phyloP scores from a whole-genome alignment of 2,329 filamentous ascomycete genomes.

The Monosporascus sp. region DNA sequence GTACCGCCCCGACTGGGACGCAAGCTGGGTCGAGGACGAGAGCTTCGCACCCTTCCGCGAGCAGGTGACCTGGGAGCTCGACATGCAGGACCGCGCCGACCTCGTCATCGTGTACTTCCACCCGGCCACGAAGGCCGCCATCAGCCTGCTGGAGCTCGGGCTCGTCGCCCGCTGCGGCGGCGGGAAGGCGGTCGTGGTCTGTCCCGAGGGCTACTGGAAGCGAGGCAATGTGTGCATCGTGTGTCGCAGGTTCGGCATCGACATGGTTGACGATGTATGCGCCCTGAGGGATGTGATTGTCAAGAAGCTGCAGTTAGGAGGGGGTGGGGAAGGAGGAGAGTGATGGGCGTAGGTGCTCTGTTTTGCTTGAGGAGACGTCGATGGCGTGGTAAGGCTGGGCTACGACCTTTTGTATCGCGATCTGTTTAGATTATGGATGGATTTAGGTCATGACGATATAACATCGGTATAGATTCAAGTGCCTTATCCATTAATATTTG shows the following conservation, averaged over 20 bases:
- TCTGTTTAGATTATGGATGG: too few relatives aligned
- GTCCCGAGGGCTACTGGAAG: conserved; percentile 47
- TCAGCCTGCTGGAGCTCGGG: conserved; percentile 57
- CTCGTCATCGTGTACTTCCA: conserved; percentile 55
- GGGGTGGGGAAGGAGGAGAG: not conserved
- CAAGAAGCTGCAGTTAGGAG: conserved; percentile 18
- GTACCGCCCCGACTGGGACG: conserved; percentile 50
- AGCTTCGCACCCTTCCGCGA: conserved; percentile 39
- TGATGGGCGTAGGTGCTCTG: not conserved
- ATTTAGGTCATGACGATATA: too few relatives aligned
- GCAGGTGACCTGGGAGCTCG: conserved; percentile 56
- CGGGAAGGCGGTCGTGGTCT: conserved; percentile 47
- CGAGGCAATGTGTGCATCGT: conserved; percentile 56
- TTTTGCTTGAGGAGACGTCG: too few relatives aligned
- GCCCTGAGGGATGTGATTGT: conserved; percentile 33
- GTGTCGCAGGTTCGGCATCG: conserved; percentile 42
- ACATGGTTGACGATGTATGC: conserved; percentile 35
- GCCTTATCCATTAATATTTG: too few relatives aligned
- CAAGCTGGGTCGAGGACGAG: conserved; percentile 44
- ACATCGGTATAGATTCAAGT: too few relatives aligned
- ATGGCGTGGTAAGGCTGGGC: too few relatives aligned
- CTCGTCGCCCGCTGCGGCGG: conserved; percentile 34
- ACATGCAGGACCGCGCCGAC: conserved; percentile 46
- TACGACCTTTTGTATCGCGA: too few relatives aligned
- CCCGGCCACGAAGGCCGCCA: conserved; percentile 43